Conservation (phyloP, 2,329 filamentous ascomycete species). For the Curvularia eragrostidis region DNA sequence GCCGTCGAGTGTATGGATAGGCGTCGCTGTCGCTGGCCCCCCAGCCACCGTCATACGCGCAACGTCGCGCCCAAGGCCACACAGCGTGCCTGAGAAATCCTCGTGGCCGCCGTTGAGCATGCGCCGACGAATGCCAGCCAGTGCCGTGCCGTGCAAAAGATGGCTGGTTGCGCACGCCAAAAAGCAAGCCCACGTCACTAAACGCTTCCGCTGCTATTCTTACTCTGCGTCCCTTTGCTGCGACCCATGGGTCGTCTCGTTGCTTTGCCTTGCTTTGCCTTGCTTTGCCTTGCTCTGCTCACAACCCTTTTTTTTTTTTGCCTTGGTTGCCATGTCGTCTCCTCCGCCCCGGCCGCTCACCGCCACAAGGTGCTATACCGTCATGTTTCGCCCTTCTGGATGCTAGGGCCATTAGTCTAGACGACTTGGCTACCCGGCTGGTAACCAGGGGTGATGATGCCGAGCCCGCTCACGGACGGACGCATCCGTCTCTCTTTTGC, state of each 20-base stretch:
- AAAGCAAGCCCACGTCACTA: constrained; percentile 9
- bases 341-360: constrained; percentile 7
- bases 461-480: constrained; percentile 19
- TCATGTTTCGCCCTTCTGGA: constrained; percentile 9
- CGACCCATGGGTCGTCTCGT: neutral
- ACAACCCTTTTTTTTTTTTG: neutral
- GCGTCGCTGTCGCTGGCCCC: neutral
- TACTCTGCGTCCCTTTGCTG: constrained; percentile 5
- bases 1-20: neutral
- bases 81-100: constrained; percentile 13
- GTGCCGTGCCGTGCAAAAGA: constrained; percentile 1
- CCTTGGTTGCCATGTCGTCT: neutral
- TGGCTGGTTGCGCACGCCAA: constrained; percentile 9
- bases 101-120: constrained; percentile 21
- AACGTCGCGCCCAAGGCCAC: constrained; percentile 7
- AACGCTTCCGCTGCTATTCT: constrained; percentile 11
- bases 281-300: neutral
- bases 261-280: neutral
- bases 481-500: constrained; percentile 19
- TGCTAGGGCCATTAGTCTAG: constrained; percentile 3
- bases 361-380: constrained; percentile 13
- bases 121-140: constrained; percentile 15
- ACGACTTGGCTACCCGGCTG: constrained; percentile 14
- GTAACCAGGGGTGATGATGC: constrained; percentile 27
- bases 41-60: constrained; percentile 15